A percentile compares a stretch with the other conserved stretches of the same genome.
Evolutionary conservation across 768 basidiomycete genomes (phyloP).

Genomic region (Russula compacta): DNA sequence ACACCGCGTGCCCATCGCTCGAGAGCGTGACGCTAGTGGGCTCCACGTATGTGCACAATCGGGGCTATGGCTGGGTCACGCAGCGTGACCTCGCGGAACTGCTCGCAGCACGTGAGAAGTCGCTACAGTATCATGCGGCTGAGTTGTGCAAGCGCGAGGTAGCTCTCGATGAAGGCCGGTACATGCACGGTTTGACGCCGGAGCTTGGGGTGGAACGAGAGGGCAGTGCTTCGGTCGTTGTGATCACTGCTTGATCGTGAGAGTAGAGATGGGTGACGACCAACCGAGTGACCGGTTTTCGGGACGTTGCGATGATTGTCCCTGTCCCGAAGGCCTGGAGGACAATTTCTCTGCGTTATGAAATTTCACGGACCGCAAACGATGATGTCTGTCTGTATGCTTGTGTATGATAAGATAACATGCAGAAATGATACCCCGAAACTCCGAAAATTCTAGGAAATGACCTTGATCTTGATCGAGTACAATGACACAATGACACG

Average conservation of each 20-base stretch:
- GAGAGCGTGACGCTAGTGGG: constrained; percentile 22
- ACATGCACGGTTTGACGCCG: neutral
- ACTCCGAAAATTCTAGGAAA: too few relatives aligned
- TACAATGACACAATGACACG: too few relatives aligned
- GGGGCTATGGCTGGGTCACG: constrained; percentile 21
- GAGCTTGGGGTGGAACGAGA: constrained; percentile 5
- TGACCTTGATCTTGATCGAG: too few relatives aligned
- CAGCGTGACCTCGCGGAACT: constrained; percentile 20
- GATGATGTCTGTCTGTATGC: neutral
- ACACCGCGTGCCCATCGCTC: constrained; percentile 21
- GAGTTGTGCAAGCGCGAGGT: constrained; percentile 8
- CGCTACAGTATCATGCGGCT: neutral
- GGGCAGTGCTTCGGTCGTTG: constrained; percentile 5
- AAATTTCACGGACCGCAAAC: neutral
- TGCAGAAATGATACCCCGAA: neutral
- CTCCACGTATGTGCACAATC: constrained; percentile 21
- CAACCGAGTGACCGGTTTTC: neutral
- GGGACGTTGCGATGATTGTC: neutral
- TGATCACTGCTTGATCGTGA: constrained; percentile 1
- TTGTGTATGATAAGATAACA: neutral
- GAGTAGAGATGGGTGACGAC: neutral
- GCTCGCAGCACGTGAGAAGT: constrained; percentile 11
- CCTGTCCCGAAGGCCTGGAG: too few relatives aligned
- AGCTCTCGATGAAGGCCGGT: neutral
- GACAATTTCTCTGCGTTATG: too few relatives aligned